Base-by-base conservation (phyloP, 1,284 basidiomycete genomes). In the Athelia sp. region DNA sequence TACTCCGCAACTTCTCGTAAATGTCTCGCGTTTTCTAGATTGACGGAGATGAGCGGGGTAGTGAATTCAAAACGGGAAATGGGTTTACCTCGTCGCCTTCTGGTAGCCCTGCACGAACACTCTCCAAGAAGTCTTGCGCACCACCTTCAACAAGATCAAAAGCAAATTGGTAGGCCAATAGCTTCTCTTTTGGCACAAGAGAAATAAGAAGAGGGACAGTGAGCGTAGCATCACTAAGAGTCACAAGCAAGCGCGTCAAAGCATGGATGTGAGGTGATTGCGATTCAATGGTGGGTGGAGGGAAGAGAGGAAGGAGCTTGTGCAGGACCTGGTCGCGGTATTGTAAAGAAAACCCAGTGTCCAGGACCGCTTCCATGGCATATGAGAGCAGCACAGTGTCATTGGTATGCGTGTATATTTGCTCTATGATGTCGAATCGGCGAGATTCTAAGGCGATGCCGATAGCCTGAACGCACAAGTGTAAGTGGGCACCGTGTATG, bases 61-160 rank as follows among this genome's bases (percentile, higher is more conserved):
- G 49, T 34, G 36, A 44, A 53, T 48, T n/a, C 45, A 48, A 26
- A 48, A 13, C 10, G 15, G 35, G 48, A 34, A 31, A 15, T 42
- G 47, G 36, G 65, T 73, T 56, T 60, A 86, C 87, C 60, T 75
- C 73, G 54, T 81, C 74, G 35, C 82, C 86, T 53, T 81, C 77
- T 23, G 85, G 86, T 17, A 89, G 67, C 29, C 79, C 78, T 47
- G 64, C 79, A 52, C 79, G 75, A 35, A 95, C 73, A 35, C 73
- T 80, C 60, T 91, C 88, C 45, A 97, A 72, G 70, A 93, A 98
- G 61, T 93, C 93, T 63, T 95, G 93, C 1, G 90, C 83, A 2
- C 92, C 94, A 43, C 93, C 91, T 69, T 97, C 93, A 15, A 88
- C 89, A 47, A 98, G 72, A 67, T 98, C 95, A 62, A 97, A 98